Percentiles rank a stretch among this genome's conserved stretches.
These are phyloP conservation scores for Capsaspora owczarzaki DNA, from an alignment of 78 protist genomes.

Conservation along the genomic window DNA sequence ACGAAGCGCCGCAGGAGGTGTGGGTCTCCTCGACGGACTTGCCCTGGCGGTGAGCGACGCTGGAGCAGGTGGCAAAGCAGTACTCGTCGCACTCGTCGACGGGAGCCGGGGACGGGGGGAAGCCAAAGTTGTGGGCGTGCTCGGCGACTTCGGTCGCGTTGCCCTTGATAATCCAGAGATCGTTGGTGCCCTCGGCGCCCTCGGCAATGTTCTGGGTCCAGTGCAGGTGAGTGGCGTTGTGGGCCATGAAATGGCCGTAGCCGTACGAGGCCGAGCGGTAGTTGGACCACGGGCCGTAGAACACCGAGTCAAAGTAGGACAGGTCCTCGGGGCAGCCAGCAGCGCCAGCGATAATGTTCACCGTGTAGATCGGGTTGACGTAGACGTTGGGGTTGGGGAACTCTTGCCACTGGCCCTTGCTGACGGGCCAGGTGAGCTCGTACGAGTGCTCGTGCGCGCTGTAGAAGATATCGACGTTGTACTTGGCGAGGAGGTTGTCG, in stretches of 20 bases:
- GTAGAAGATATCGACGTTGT: neutral
- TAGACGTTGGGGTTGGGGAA: too few relatives aligned
- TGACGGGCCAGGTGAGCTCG: too few relatives aligned
- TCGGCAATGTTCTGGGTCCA: neutral
- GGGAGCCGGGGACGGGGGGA: neutral
- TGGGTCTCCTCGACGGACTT: neutral
- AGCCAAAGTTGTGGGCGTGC: too few relatives aligned
- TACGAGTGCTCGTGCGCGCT: constrained; percentile 2
- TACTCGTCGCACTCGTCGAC: neutral
- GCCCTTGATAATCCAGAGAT: neutral
- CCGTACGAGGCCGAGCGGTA: neutral
- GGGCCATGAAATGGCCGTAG: neutral
- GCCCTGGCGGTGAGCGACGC: neutral
- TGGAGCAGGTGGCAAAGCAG: neutral
- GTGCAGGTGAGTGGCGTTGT: neutral
- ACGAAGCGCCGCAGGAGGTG: neutral
- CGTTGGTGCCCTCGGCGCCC: neutral
- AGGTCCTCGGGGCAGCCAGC: neutral
- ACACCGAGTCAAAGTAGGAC: neutral
- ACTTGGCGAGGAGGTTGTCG: neutral
- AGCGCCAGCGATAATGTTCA: neutral
- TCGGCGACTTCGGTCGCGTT: neutral
- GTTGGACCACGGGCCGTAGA: neutral
- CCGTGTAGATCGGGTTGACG: too few relatives aligned
- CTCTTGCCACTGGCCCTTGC: too few relatives aligned